Percentiles rank a stretch among this genome's conserved stretches.
Evolutionary conservation across 2,329 filamentous ascomycete genomes (phyloP).

Genomic region (Talaromyces sp.): DNA sequence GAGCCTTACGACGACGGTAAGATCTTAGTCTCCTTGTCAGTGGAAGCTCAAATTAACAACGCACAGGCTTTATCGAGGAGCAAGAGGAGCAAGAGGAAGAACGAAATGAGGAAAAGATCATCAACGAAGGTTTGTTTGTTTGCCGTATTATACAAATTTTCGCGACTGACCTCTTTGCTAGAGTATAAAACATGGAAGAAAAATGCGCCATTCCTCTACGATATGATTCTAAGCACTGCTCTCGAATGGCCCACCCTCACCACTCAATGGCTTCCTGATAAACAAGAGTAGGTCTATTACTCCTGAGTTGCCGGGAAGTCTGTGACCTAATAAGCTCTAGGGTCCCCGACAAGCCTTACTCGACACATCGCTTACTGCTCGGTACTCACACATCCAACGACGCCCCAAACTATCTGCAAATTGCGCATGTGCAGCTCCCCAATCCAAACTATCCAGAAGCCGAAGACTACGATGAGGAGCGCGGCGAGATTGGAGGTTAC

Average conservation of each 20-base stretch:
- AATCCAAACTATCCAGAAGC: constrained; percentile 69
- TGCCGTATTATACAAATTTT: neutral
- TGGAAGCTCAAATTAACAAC: constrained; percentile 17
- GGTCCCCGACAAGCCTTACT: constrained; percentile 79
- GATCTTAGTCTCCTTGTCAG: neutral
- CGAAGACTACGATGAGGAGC: constrained; percentile 84
- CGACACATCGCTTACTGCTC: constrained; percentile 81
- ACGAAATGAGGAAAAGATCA: constrained; percentile 77
- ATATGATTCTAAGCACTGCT: constrained; percentile 92
- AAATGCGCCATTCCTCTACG: constrained; percentile 96
- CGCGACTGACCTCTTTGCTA: constrained; percentile 33
- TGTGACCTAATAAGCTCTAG: constrained; percentile 34
- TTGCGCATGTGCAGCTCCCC: constrained; percentile 89
- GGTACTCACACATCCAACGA: constrained; percentile 91
- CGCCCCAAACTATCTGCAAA: constrained; percentile 86
- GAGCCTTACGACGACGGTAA: constrained; percentile 37
- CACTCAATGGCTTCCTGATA: constrained; percentile 96
- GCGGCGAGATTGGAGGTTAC: constrained; percentile 90
- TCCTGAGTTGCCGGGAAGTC: neutral
- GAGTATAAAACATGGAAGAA: constrained; percentile 99
- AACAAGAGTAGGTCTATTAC: constrained; percentile 62
- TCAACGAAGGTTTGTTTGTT: constrained; percentile 71
- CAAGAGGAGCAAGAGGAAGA: constrained; percentile 62
- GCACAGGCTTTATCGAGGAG: constrained; percentile 34
- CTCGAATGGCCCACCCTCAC: constrained; percentile 97